Conservation (phyloP, 495 filamentous ascomycete genomes). For the Talaromyces borbonicus region DNA sequence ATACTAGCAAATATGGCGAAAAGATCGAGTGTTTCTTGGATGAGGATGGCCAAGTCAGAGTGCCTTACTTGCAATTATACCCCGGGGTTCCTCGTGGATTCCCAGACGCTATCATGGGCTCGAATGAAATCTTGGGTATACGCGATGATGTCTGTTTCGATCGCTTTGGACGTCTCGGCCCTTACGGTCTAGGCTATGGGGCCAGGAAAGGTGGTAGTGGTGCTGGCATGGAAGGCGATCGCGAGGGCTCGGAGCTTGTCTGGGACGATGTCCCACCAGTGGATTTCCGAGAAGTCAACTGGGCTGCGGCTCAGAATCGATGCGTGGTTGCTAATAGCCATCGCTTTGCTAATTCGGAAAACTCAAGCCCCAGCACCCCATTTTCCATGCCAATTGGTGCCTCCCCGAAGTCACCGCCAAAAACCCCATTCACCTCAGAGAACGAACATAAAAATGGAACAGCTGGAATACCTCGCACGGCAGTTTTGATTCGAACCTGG, state of each 20-base stretch:
- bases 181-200: conserved; percentile 84
- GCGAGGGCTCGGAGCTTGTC: conserved; percentile 59
- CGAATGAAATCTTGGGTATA: conserved; percentile 68
- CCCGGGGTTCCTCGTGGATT: conserved; percentile 68
- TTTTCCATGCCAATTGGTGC: conserved; percentile 35
- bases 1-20: conserved; percentile 47
- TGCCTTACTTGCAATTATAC: conserved; percentile 61
- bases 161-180: conserved; percentile 74
- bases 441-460: conserved; percentile 14
- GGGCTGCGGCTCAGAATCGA: conserved; percentile 62
- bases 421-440: conserved; percentile 7
- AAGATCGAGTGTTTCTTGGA: conserved; percentile 74
- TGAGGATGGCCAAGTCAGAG: conserved; percentile 43
- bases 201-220: conserved; percentile 67
- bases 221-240: conserved; percentile 69
- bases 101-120: conserved; percentile 73
- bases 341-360: conserved; percentile 49
- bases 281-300: conserved; percentile 63
- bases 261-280: conserved; percentile 61
- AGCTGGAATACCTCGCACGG: conserved; percentile 43
- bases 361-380: conserved; percentile 33
- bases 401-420: conserved; percentile 1
- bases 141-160: conserved; percentile 91
- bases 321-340: conserved; percentile 61
- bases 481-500: conserved; percentile 56